Percentiles rank a stretch among this genome's conserved stretches.
These are phyloP conservation scores for Allium cepa DNA, from an alignment of 106 monocot genomes.

Conservation along the genomic window DNA sequence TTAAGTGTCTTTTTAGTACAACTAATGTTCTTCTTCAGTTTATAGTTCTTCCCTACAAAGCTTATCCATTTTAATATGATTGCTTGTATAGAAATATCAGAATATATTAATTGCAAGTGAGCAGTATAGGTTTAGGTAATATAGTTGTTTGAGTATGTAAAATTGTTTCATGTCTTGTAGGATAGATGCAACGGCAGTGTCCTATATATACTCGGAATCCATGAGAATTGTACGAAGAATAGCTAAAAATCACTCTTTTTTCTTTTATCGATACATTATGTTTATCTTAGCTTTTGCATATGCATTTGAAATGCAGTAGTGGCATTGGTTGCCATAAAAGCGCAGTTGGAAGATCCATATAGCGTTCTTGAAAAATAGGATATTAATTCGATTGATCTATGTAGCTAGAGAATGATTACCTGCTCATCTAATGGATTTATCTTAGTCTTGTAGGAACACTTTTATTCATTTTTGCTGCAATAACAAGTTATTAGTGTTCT, in stretches of 20 bases:
- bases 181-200: too few relatives aligned
- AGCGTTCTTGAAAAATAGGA: conserved; percentile 91
- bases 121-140: too few relatives aligned
- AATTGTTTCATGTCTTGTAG: too few relatives aligned
- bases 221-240: not conserved
- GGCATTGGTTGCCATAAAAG: conserved; percentile 79
- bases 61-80: too few relatives aligned
- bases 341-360: conserved; percentile 67
- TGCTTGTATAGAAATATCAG: too few relatives aligned
- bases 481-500: not conserved
- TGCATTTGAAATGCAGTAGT: conserved; percentile 44
- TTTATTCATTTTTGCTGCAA: not conserved
- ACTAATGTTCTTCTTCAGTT: not conserved
- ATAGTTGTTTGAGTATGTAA: too few relatives aligned
- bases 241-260: not conserved
- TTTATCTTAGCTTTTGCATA: not conserved
- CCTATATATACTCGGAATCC: not conserved
- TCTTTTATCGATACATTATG: not conserved
- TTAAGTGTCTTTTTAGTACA: not conserved
- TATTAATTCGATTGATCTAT: conserved; percentile 94
- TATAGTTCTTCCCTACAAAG: too few relatives aligned
- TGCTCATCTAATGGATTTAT: conserved; percentile 84
- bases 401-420: conserved; percentile 98
- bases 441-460: conserved; percentile 58
- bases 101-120: too few relatives aligned